These are phyloP conservation scores for Domatiomyces catenatus DNA, from an alignment of 2,329 filamentous ascomycete genomes.

Conservation along the genomic window DNA sequence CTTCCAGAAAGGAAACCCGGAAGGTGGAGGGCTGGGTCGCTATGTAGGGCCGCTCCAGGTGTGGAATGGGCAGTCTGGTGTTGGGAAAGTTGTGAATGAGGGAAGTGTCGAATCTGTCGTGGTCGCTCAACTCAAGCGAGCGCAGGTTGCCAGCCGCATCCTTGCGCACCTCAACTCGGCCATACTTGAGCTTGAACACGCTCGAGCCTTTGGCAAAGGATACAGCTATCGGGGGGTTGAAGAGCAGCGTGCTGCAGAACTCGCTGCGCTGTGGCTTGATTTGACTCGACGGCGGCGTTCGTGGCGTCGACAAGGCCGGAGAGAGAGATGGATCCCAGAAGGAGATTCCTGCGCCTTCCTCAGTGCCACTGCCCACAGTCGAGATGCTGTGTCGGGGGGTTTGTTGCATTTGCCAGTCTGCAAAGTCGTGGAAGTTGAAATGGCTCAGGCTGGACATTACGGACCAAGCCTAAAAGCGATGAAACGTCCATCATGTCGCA, in stretches of 20 bases:
- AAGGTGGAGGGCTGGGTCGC: conserved; percentile 21
- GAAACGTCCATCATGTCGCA: neutral
- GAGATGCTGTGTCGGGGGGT: conserved; percentile 19
- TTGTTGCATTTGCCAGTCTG: conserved; percentile 20
- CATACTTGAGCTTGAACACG: conserved; percentile 27
- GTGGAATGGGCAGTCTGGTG: conserved; percentile 26
- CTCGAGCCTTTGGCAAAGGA: conserved; percentile 26
- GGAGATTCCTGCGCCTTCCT: conserved; percentile 7
- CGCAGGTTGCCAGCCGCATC: conserved; percentile 23
- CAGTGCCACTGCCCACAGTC: conserved; percentile 16
- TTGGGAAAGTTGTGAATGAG: conserved; percentile 20
- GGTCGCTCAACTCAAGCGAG: conserved; percentile 24
- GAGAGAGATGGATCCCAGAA: conserved; percentile 3
- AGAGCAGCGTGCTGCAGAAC: conserved; percentile 22
- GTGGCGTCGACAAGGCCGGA: conserved; percentile 18
- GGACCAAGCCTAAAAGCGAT: neutral
- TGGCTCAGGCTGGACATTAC: conserved; percentile 12
- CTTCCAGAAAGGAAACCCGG: conserved; percentile 28
- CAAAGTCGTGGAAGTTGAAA: conserved; percentile 18
- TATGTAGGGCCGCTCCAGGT: conserved; percentile 28
- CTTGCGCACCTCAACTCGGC: conserved; percentile 26
- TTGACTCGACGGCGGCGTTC: conserved; percentile 20
- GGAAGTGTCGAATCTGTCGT: conserved; percentile 24
- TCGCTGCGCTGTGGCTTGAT: conserved; percentile 15
- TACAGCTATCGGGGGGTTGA: conserved; percentile 12